phyloP scores from a whole-genome alignment of 169 alveolate species.

The Cryptosporidium tyzzeri region DNA sequence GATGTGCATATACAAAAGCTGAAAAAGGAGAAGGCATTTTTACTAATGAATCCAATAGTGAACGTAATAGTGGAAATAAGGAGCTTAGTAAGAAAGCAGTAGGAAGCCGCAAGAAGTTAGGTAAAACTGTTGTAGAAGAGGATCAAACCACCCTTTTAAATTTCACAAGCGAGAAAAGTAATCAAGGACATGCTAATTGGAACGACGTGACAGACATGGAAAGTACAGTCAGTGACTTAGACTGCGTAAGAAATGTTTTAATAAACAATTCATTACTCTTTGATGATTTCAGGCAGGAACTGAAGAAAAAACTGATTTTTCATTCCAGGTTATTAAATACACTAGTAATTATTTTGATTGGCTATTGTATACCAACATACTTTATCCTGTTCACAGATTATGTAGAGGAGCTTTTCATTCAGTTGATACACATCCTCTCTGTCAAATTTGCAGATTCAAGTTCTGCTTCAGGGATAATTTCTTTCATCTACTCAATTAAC shows the following conservation, averaged over 20 bases:
- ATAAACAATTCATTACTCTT: conserved; percentile 24
- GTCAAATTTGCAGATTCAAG: conserved; percentile 11
- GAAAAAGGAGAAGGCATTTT: background rate
- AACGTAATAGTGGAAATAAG: background rate
- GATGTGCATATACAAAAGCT: background rate
- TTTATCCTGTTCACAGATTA: conserved; percentile 57
- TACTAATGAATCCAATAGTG: background rate
- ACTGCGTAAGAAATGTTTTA: conserved; percentile 63
- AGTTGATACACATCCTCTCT: conserved; percentile 24
- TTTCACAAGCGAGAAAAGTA: background rate
- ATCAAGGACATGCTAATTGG: conserved; percentile 12
- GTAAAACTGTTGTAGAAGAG: conserved; percentile 4
- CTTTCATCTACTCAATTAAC: conserved; percentile 9
- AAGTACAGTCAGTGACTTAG: conserved; percentile 57
- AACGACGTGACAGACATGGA: conserved; percentile 51
- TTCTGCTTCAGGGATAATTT: background rate
- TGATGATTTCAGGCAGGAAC: conserved; percentile 53
- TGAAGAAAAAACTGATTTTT: conserved; percentile 12
- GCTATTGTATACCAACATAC: conserved; percentile 69
- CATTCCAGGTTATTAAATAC: conserved; percentile 35
- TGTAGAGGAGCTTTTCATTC: conserved; percentile 50
- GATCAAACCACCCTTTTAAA: background rate
- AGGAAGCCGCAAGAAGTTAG: conserved; percentile 8
- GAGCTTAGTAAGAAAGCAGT: background rate
- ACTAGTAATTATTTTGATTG: conserved; percentile 26